Evolutionary conservation across 148 eudicot genomes (phyloP).

Genomic region (Linanthus parryae): DNA sequence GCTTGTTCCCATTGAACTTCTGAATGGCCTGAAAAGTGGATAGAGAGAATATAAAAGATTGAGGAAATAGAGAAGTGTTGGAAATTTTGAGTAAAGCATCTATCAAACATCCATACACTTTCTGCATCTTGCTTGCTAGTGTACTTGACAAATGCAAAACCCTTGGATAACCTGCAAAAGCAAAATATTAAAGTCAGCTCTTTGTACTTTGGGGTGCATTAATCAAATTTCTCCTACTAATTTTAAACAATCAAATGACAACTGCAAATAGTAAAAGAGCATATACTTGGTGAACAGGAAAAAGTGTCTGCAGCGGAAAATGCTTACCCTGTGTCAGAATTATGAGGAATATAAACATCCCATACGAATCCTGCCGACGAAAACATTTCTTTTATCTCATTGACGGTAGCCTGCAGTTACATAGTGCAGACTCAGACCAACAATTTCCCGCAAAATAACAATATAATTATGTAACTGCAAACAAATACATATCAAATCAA

Average conservation of each 20-base stretch:
- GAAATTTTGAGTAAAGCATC: not conserved
- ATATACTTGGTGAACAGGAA: slow-evolving; percentile 1
- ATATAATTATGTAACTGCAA: no score
- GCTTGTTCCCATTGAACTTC: slow-evolving; percentile 68
- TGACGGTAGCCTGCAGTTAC: slow-evolving; percentile 47
- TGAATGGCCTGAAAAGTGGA: slow-evolving; percentile 55
- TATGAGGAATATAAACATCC: slow-evolving; percentile 83
- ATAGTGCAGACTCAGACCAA: slow-evolving; percentile 5
- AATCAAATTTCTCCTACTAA: no score
- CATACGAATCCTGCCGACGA: slow-evolving; percentile 77
- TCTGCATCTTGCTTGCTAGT: slow-evolving; percentile 93
- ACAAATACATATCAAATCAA: not conserved
- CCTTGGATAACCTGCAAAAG: slow-evolving; percentile 64
- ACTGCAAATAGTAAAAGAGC: slow-evolving; percentile 12
- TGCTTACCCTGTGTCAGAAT: slow-evolving; percentile 74
- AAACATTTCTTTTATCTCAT: slow-evolving; percentile 67
- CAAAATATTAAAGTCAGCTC: no score
- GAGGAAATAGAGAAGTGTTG: not conserved
- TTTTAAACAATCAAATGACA: no score
- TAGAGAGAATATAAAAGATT: slow-evolving; percentile 4
- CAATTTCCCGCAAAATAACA: slow-evolving; percentile 3
- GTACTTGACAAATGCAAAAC: slow-evolving; percentile 92
- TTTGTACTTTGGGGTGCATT: no score
- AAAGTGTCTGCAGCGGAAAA: slow-evolving; percentile 5
- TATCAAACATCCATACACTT: slow-evolving; percentile 41